A percentile compares a stretch with the other conserved stretches of the same genome.
Evolutionary conservation across 1,139 yeast species (phyloP).

Genomic region (Neolecta irregularis): DNA sequence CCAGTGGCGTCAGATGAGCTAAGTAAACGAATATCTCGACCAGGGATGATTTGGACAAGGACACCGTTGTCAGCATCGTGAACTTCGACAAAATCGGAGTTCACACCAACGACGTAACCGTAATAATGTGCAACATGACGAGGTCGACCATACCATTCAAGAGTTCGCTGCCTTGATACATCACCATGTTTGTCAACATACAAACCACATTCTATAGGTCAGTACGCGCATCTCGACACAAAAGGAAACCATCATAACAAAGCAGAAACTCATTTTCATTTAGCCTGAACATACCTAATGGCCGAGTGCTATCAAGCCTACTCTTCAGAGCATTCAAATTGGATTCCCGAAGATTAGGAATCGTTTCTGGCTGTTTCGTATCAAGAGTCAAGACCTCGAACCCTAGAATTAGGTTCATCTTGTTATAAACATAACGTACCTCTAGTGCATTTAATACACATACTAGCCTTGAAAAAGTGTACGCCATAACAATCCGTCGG

Average conservation of each 20-base stretch:
- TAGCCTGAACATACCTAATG: slow-evolving; percentile 50
- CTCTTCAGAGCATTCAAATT: slow-evolving; percentile 10
- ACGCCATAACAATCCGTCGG: slow-evolving; percentile 24
- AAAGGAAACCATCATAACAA: no score
- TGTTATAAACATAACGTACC: no score
- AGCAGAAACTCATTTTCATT: slow-evolving; percentile 42
- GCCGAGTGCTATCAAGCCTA: slow-evolving; percentile 22
- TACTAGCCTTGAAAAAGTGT: slow-evolving; percentile 30
- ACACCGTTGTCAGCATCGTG: slow-evolving; percentile 38
- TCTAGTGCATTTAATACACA: slow-evolving; percentile 49
- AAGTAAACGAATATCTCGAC: slow-evolving; percentile 41
- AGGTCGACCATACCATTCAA: slow-evolving; percentile 52
- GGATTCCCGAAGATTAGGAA: slow-evolving; percentile 29
- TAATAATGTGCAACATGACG: slow-evolving; percentile 38
- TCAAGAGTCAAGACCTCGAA: slow-evolving; percentile 53
- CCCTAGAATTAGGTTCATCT: no score
- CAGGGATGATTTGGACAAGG: slow-evolving; percentile 58
- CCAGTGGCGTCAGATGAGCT: no score
- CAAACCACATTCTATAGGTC: slow-evolving; percentile 56
- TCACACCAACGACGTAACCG: slow-evolving; percentile 46
- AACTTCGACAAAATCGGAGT: slow-evolving; percentile 58
- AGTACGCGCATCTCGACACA: no score
- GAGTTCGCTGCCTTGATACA: slow-evolving; percentile 39
- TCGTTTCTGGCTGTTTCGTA: slow-evolving; percentile 39
- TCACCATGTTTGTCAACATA: slow-evolving; percentile 54